Percentiles rank a stretch among this genome's conserved stretches.
Evolutionary conservation across 768 basidiomycete genomes (phyloP).

Genomic region (Suillus sp.): DNA sequence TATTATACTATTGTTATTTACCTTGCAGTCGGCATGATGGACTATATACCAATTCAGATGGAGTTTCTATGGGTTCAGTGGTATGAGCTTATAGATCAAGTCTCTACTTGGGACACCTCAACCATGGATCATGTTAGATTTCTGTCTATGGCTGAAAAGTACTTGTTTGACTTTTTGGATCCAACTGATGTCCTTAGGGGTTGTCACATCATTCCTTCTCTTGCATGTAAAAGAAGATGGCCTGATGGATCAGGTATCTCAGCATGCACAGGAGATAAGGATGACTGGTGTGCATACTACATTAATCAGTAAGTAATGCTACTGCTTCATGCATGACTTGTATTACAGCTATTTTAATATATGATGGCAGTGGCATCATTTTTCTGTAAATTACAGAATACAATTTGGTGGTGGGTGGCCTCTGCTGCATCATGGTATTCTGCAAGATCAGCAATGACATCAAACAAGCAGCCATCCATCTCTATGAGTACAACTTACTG

Average conservation of each 20-base stretch:
- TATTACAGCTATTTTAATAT: neutral
- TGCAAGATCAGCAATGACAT: constrained; percentile 28
- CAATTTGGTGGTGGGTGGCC: neutral
- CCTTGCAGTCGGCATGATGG: neutral
- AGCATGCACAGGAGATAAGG: neutral
- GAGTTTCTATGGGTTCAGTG: constrained; percentile 11
- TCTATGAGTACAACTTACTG: constrained; percentile 25
- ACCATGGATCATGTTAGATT: constrained; percentile 1
- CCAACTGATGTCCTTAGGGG: constrained; percentile 1
- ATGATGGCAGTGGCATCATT: neutral
- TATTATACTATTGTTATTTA: neutral
- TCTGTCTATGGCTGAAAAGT: neutral
- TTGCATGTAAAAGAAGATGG: neutral
- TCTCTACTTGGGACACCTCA: neutral
- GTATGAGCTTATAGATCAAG: neutral
- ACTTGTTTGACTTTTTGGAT: constrained; percentile 12
- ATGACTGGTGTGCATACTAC: neutral
- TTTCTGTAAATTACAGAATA: constrained; percentile 2
- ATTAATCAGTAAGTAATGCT: neutral
- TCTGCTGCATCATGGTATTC: constrained; percentile 20
- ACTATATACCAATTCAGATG: neutral
- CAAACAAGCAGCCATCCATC: constrained; percentile 31
- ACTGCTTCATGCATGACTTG: no score
- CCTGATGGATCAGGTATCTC: neutral
- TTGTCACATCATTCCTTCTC: constrained; percentile 8